phyloP scores from a whole-genome alignment of 208 protist genomes.

The Crithidia sp. region DNA sequence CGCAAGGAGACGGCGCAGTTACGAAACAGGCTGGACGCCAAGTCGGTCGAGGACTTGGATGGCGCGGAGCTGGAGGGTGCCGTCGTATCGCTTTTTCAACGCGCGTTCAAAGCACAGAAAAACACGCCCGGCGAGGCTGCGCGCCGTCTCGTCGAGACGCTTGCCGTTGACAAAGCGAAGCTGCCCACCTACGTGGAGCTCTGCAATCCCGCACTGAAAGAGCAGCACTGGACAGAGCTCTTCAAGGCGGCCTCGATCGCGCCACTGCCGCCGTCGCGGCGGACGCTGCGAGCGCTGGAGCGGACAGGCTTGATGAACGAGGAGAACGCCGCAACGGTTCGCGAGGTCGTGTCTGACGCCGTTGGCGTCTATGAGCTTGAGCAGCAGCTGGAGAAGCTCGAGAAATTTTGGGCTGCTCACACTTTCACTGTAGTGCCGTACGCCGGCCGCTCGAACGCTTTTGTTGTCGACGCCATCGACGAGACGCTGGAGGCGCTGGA shows the following conservation, averaged over 20 bases:
- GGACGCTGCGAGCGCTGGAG: conserved; percentile 59
- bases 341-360: conserved; percentile 83
- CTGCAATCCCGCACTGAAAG: conserved; percentile 91
- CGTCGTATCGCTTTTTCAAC: conserved; percentile 63
- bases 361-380: conserved; percentile 90
- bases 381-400: conserved; percentile 86
- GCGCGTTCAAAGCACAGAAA: conserved; percentile 69
- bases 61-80: conserved; percentile 77
- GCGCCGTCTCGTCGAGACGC: conserved; percentile 63
- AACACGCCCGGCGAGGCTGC: conserved; percentile 66
- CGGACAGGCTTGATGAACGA: conserved; percentile 42
- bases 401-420: conserved; percentile 70
- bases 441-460: conserved; percentile 74
- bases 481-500: conserved; percentile 89
- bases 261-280: conserved; percentile 36
- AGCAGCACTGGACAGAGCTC: conserved; percentile 78
- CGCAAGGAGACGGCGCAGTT: conserved; percentile 67
- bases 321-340: conserved; percentile 63
- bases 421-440: conserved; percentile 73
- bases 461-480: conserved; percentile 85
- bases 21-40: conserved; percentile 47
- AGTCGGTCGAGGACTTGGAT: conserved; percentile 60
- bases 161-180: conserved; percentile 78
- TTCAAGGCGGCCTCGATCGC: conserved; percentile 63
- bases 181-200: conserved; percentile 71